phyloP scores from a whole-genome alignment of 768 basidiomycete species.

The Termitomyces sp. region DNA sequence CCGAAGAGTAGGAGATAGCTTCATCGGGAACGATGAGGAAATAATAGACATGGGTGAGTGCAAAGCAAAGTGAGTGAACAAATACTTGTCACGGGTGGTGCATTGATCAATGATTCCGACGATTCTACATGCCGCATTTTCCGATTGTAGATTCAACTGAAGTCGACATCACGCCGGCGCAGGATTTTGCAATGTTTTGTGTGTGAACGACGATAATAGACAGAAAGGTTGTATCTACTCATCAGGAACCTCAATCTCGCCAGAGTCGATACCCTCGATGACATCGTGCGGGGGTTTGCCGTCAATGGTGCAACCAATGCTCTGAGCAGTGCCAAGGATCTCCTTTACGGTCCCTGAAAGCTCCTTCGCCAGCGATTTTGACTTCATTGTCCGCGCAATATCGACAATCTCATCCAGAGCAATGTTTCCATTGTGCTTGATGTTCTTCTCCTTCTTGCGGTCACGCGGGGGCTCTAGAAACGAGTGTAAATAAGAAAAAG shows the following conservation, averaged over 20 bases:
- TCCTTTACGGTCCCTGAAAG: conserved; percentile 90
- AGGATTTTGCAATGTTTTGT: conserved; percentile 14
- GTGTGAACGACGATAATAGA: conserved; percentile 17
- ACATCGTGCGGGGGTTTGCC: conserved; percentile 90
- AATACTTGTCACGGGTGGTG: no score
- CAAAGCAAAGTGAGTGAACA: no score
- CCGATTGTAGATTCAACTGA: no score
- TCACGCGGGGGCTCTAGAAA: conserved; percentile 91
- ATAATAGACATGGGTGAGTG: no score
- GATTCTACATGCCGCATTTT: no score
- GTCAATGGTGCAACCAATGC: conserved; percentile 94
- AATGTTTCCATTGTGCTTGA: conserved; percentile 96
- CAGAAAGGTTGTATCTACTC: conserved; percentile 49
- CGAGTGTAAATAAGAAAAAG: not conserved
- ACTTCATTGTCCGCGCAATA: conserved; percentile 94
- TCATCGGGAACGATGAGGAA: no score
- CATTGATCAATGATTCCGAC: no score
- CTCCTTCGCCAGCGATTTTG: conserved; percentile 90
- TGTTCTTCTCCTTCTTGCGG: conserved; percentile 99
- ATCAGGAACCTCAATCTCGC: conserved; percentile 81
- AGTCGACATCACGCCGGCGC: not conserved
- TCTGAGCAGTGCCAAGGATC: conserved; percentile 97
- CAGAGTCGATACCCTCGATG: conserved; percentile 81
- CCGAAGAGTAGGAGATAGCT: no score
- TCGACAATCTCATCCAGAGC: conserved; percentile 89